A percentile compares a stretch with the other conserved stretches of the same genome.
Conservation (phyloP, 495 filamentous ascomycete genomes). For the Pseudomonodictys pantanalensis region DNA sequence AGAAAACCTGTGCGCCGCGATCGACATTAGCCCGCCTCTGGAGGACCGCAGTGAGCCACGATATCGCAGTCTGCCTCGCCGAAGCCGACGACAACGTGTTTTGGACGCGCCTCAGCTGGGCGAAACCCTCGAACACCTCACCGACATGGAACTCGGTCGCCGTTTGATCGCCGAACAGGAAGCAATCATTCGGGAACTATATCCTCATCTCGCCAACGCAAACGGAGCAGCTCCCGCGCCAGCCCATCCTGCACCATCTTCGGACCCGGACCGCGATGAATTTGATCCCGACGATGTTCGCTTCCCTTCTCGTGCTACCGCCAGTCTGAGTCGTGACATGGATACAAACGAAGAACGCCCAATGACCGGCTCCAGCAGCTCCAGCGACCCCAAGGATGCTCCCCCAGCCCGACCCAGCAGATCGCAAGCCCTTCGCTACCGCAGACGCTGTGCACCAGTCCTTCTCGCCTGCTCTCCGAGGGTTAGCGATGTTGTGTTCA, state of each 20-base stretch:
- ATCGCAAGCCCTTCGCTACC: constrained; percentile 39
- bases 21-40: constrained; percentile 53
- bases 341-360: constrained; percentile 12
- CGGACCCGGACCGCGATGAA: constrained; percentile 32
- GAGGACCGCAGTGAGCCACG: constrained; percentile 55
- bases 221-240: not conserved
- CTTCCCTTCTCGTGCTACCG: constrained; percentile 20
- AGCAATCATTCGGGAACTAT: constrained; percentile 30
- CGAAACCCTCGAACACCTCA: constrained; percentile 14
- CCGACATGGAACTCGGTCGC: constrained; percentile 6
- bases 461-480: constrained; percentile 35
- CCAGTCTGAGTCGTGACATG: constrained; percentile 1
- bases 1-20: constrained; percentile 50
- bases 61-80: constrained; percentile 48
- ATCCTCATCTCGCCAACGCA: constrained; percentile 27
- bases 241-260: not conserved
- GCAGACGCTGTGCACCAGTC: constrained; percentile 40
- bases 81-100: constrained; percentile 33
- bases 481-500: constrained; percentile 40
- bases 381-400: constrained; percentile 28
- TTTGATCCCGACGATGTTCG: constrained; percentile 33
- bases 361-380: constrained; percentile 23
- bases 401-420: constrained; percentile 29
- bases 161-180: constrained; percentile 34
- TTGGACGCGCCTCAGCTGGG: constrained; percentile 17